Conservation (phyloP, 2,329 filamentous ascomycete species). For the Colletotrichum sp. region DNA sequence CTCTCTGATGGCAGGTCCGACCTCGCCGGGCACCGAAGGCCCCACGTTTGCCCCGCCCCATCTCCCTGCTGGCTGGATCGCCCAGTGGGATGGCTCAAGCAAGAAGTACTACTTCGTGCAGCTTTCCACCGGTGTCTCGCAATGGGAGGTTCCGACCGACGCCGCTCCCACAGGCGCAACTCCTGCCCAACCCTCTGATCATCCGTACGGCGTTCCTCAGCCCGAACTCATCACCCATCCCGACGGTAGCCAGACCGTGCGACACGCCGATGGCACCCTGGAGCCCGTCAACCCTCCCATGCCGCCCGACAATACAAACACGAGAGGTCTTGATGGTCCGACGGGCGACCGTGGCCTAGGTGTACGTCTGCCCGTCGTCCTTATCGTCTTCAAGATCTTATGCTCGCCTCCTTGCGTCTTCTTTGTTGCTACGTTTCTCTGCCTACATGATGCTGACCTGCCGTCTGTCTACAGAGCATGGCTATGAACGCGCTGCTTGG, state of each 20-base stretch:
- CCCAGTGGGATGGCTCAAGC: conserved; percentile 70
- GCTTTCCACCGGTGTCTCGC: conserved; percentile 72
- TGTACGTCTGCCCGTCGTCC: conserved; percentile 50
- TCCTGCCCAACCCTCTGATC: conserved; percentile 58
- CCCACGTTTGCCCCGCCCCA: conserved; percentile 65
- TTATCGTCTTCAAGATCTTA: conserved; percentile 15
- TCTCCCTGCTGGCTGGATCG: conserved; percentile 71
- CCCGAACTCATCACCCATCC: conserved; percentile 65
- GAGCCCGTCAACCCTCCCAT: conserved; percentile 60
- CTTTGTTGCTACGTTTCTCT: neutral
- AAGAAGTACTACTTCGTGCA: conserved; percentile 76
- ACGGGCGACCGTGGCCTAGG: conserved; percentile 68
- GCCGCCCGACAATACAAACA: conserved; percentile 52
- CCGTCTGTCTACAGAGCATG: conserved; percentile 50
- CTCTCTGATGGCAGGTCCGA: conserved; percentile 58
- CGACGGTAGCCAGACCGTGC: conserved; percentile 66
- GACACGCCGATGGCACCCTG: conserved; percentile 64
- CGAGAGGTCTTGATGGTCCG: conserved; percentile 55
- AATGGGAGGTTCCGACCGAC: conserved; percentile 76
- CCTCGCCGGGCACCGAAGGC: conserved; percentile 63
- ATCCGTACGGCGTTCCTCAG: conserved; percentile 67
- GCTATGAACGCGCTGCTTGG: conserved; percentile 65
- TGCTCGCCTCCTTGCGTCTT: neutral
- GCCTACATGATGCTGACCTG: neutral
- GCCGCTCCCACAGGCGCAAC: conserved; percentile 67